A percentile compares a stretch with the other conserved stretches of the same genome.
Conservation (phyloP, 306 rosid genomes). For the Vigna radiata region DNA sequence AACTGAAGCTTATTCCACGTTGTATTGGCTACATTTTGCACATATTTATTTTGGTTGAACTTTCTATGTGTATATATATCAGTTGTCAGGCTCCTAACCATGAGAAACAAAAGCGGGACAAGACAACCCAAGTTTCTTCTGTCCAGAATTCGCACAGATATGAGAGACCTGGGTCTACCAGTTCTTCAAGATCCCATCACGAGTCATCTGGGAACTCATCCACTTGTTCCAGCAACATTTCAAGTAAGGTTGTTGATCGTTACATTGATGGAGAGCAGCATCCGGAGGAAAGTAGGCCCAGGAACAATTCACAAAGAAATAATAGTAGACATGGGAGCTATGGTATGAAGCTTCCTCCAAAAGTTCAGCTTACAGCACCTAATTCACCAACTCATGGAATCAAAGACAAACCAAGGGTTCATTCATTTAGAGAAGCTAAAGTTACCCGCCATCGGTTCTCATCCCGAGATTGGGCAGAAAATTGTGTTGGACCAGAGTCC, state of each 20-base stretch:
- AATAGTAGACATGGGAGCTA: conserved; percentile 55
- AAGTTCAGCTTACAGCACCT: conserved; percentile 70
- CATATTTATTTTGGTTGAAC: conserved; percentile 29
- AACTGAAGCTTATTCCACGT: conserved; percentile 10
- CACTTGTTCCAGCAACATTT: conserved; percentile 70
- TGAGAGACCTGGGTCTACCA: conserved; percentile 61
- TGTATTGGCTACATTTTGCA: conserved; percentile 14
- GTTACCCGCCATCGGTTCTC: conserved; percentile 53
- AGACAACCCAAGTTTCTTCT: conserved; percentile 53
- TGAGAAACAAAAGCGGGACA: conserved; percentile 62
- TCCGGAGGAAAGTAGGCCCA: conserved; percentile 56
- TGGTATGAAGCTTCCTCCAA: conserved; percentile 76
- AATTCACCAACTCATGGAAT: conserved; percentile 65
- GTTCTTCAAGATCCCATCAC: conserved; percentile 64
- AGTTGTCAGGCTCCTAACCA: conserved; percentile 62
- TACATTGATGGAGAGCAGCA: conserved; percentile 93
- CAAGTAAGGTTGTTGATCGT: conserved; percentile 77
- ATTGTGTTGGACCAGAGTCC: conserved; percentile 75
- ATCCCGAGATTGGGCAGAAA: conserved; percentile 74
- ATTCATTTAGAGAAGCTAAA: conserved; percentile 78
- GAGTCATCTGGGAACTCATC: conserved; percentile 83
- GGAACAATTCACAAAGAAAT: conserved; percentile 55
- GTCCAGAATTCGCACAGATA: conserved; percentile 48
- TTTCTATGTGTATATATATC: conserved; percentile 43
- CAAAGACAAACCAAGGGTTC: conserved; percentile 63